A percentile compares a stretch with the other conserved stretches of the same genome.
phyloP scores from a whole-genome alignment of 1,139 yeast genomes.

The Geotrichum citri-aurantii region DNA sequence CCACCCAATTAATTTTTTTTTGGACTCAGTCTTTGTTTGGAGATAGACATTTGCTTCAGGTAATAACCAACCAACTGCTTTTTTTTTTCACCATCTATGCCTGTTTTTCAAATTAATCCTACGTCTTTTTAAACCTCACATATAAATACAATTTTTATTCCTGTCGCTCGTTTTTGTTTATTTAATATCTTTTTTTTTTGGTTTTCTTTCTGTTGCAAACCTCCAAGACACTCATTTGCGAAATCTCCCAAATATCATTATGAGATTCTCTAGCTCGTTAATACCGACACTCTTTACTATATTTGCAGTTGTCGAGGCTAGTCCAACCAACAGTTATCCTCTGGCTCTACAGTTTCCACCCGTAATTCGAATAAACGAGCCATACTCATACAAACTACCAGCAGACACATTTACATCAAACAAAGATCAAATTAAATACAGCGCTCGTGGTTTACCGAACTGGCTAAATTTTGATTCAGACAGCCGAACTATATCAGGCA shows the following conservation, averaged over 20 bases:
- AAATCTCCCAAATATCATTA: neutral
- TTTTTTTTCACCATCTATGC: neutral
- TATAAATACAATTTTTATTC: neutral
- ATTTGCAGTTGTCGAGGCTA: neutral
- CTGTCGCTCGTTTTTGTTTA: neutral
- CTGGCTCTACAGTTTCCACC: conserved; percentile 62
- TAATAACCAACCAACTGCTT: neutral
- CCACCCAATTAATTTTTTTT: neutral
- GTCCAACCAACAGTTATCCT: conserved; percentile 16
- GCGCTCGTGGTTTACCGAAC: conserved; percentile 54
- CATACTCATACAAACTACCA: conserved; percentile 62
- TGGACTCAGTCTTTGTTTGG: neutral
- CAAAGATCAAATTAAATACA: conserved; percentile 45
- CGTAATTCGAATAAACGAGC: conserved; percentile 65
- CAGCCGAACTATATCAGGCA: conserved; percentile 62
- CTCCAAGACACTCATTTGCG: neutral
- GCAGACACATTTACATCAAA: conserved; percentile 61
- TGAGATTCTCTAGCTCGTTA: neutral
- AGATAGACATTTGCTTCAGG: neutral
- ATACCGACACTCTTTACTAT: neutral
- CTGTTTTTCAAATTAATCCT: neutral
- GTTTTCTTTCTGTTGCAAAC: neutral
- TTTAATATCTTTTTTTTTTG: neutral
- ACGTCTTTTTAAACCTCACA: neutral
- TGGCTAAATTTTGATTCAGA: conserved; percentile 72